Percentiles rank a stretch among this genome's conserved stretches.
Evolutionary conservation across 2,329 filamentous ascomycete species (phyloP).

Genomic region (Diaporthe batatas): DNA sequence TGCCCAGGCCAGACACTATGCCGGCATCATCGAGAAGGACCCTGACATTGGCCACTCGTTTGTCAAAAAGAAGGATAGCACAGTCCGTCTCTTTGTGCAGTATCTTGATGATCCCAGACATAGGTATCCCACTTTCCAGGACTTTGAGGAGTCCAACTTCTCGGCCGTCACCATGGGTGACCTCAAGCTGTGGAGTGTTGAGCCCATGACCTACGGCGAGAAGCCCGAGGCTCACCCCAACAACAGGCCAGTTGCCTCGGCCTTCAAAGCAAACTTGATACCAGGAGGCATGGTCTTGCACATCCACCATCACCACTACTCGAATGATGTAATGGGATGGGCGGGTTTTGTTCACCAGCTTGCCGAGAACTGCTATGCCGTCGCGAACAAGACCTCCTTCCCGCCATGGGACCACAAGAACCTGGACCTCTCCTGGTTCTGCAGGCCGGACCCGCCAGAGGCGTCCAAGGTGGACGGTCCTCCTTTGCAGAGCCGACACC

Average conservation of each 20-base stretch:
- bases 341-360: slow-evolving; percentile 54
- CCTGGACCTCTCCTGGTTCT: slow-evolving; percentile 53
- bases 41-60: slow-evolving; percentile 51
- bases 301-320: slow-evolving; percentile 58
- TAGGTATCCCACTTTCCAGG: slow-evolving; percentile 54
- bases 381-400: slow-evolving; percentile 44
- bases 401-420: slow-evolving; percentile 54
- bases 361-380: slow-evolving; percentile 55
- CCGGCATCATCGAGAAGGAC: slow-evolving; percentile 57
- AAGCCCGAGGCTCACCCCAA: slow-evolving; percentile 55
- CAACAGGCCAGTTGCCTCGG: slow-evolving; percentile 51
- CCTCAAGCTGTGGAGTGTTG: slow-evolving; percentile 51
- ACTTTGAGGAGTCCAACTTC: slow-evolving; percentile 55
- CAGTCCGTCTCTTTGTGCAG: slow-evolving; percentile 52
- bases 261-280: slow-evolving; percentile 58
- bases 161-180: slow-evolving; percentile 50
- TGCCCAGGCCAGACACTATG: slow-evolving; percentile 50
- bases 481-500: slow-evolving; percentile 47
- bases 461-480: slow-evolving; percentile 51
- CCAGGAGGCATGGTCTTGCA: slow-evolving; percentile 57
- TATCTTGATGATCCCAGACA: slow-evolving; percentile 53
- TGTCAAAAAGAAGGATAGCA: slow-evolving; percentile 49
- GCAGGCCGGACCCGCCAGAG: slow-evolving; percentile 47
- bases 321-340: slow-evolving; percentile 59
- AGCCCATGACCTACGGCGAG: slow-evolving; percentile 56